Percentiles rank a stretch among this genome's conserved stretches.
These are phyloP conservation scores for Rutidosis leptorrhynchoides DNA, from an alignment of 129 eudicot species.

Conservation along the genomic window DNA sequence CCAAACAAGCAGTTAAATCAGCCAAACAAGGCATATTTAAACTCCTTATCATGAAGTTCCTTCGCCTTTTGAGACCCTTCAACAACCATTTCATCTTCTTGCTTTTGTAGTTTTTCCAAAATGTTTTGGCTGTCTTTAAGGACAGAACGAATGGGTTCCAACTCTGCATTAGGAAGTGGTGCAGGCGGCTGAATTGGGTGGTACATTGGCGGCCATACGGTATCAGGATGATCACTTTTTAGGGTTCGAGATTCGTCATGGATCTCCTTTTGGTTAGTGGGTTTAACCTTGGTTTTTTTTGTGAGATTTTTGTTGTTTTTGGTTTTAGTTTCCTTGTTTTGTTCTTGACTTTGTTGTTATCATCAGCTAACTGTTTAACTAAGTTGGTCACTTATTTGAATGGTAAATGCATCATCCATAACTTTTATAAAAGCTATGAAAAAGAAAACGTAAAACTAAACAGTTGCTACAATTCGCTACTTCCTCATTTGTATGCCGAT, in stretches of 20 bases:
- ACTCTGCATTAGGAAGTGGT: slow-evolving; percentile 44
- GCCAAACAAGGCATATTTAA: slow-evolving; percentile 66
- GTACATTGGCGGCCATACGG: slow-evolving; percentile 69
- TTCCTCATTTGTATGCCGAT: too few relatives aligned
- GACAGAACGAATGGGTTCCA: slow-evolving; percentile 61
- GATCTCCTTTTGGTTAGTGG: slow-evolving; percentile 36
- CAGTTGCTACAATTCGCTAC: not conserved
- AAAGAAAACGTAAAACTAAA: too few relatives aligned
- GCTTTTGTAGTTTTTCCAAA: slow-evolving; percentile 61
- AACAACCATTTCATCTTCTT: slow-evolving; percentile 60
- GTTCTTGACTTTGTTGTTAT: slow-evolving; percentile 58
- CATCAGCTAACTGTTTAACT: slow-evolving; percentile 66
- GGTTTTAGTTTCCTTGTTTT: slow-evolving; percentile 67
- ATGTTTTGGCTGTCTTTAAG: slow-evolving; percentile 74
- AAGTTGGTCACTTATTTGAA: slow-evolving; percentile 73
- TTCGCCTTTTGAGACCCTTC: slow-evolving; percentile 83
- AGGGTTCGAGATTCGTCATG: slow-evolving; percentile 43
- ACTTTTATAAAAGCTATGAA: slow-evolving; percentile 11
- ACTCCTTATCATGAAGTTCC: slow-evolving; percentile 91
- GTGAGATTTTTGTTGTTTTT: slow-evolving; percentile 36
- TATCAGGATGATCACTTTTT: slow-evolving; percentile 26
- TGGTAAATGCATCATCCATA: slow-evolving; percentile 72
- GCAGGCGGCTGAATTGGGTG: slow-evolving; percentile 49
- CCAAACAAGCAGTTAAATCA: slow-evolving; percentile 60
- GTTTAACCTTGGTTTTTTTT: slow-evolving; percentile 28